phyloP scores from a whole-genome alignment of 164 flowering plant genomes.

The Malania oleifera region DNA sequence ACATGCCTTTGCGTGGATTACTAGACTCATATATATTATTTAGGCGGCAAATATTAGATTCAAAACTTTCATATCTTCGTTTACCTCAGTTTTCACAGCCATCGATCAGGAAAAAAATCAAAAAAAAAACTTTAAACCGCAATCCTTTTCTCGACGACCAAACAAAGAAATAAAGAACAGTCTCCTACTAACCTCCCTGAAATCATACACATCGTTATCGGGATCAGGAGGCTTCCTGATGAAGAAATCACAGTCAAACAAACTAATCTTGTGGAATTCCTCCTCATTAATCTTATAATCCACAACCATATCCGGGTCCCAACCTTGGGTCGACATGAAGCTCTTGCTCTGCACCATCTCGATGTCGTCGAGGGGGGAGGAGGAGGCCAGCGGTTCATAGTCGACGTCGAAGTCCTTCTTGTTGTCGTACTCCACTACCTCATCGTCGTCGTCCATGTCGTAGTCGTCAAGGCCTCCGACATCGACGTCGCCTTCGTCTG shows the following conservation, averaged over 20 bases:
- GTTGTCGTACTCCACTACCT: constrained; percentile 77
- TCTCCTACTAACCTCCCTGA: constrained; percentile 41
- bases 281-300: constrained; percentile 91
- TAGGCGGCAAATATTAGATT: too few species aligned
- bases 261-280: constrained; percentile 80
- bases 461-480: constrained; percentile 50
- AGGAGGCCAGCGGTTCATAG: constrained; percentile 44
- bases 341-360: constrained; percentile 62
- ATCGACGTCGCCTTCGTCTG: constrained; percentile 24
- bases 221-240: constrained; percentile 92
- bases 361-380: constrained; percentile 36
- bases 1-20: too few species aligned
- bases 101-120: too few species aligned
- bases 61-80: too few species aligned
- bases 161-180: not conserved
- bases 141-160: not conserved
- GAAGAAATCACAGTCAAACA: constrained; percentile 89
- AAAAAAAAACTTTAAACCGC: too few species aligned
- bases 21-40: too few species aligned
- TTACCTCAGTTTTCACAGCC: too few species aligned
- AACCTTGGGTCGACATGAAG: constrained; percentile 74
- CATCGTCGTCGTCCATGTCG: constrained; percentile 78
- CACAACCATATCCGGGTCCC: constrained; percentile 84
- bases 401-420: constrained; percentile 85
- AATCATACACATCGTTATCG: constrained; percentile 85